These are phyloP conservation scores for Solanum bulbocastanum DNA, from an alignment of 257 asterid species.

Conservation along the genomic window DNA sequence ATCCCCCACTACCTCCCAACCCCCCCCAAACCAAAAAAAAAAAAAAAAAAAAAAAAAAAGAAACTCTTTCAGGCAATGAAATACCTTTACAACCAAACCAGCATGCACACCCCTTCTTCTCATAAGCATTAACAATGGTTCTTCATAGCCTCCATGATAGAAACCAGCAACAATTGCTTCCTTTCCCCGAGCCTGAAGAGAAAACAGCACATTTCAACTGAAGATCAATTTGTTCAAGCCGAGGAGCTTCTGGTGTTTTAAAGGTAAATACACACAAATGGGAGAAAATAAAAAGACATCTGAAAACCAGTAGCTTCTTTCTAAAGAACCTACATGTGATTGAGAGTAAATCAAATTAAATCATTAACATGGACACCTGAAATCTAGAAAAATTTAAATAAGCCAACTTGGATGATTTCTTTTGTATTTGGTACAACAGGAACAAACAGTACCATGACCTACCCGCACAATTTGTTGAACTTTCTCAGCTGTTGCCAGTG, in stretches of 20 bases:
- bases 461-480: conserved; percentile 95
- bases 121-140: conserved; percentile 92
- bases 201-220: background rate
- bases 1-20: background rate
- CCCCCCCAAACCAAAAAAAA: background rate
- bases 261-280: background rate
- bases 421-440: background rate
- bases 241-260: background rate
- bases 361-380: background rate
- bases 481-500: conserved; percentile 89
- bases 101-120: conserved; percentile 95
- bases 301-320: background rate
- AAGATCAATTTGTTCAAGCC: background rate
- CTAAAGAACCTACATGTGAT: background rate
- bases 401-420: background rate
- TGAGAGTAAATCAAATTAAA: background rate
- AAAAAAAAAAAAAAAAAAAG: background rate
- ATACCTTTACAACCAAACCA: conserved; percentile 92
- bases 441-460: background rate
- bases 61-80: background rate
- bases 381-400: background rate
- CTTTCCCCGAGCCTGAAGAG: conserved; percentile 64
- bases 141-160: conserved; percentile 93
- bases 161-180: conserved; percentile 94
- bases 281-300: background rate